Evolutionary conservation across 2,329 filamentous ascomycete species (phyloP).

Genomic region (Bipolaris oryzae): DNA sequence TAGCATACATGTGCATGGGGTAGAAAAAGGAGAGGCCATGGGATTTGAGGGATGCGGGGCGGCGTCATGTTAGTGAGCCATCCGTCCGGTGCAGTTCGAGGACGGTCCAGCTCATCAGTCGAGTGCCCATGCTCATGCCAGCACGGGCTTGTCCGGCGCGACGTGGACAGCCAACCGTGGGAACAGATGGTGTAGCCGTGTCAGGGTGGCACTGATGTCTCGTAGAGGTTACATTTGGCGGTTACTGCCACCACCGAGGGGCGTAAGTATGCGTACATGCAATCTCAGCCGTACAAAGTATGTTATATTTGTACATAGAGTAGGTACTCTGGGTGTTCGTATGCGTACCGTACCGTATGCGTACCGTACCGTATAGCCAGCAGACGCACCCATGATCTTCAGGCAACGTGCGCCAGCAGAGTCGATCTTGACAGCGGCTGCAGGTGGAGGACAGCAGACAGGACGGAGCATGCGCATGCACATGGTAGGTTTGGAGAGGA

Average conservation of each 20-base stretch:
- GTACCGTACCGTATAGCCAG: too few relatives aligned
- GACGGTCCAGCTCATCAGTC: not conserved
- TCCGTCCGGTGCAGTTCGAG: not conserved
- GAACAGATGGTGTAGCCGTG: not conserved
- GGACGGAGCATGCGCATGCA: not conserved
- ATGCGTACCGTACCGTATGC: too few relatives aligned
- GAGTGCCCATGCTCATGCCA: not conserved
- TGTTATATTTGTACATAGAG: too few relatives aligned
- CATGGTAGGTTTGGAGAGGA: not conserved
- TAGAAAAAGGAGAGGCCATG: not conserved
- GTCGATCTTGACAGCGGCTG: constrained; percentile 4
- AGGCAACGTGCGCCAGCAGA: not conserved
- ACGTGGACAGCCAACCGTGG: not conserved
- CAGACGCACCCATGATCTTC: not conserved
- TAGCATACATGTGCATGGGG: not conserved
- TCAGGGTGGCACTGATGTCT: not conserved
- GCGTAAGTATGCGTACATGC: not conserved
- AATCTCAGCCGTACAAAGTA: not conserved
- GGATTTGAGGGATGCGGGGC: constrained; percentile 12
- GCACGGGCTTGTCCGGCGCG: not conserved
- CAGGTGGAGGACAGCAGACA: not conserved
- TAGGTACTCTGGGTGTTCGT: too few relatives aligned
- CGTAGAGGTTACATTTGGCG: not conserved
- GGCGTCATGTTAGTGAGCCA: constrained; percentile 16
- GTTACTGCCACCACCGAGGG: not conserved